phyloP scores from a whole-genome alignment of 768 basidiomycete species.

The Pleurotus eryngii region DNA sequence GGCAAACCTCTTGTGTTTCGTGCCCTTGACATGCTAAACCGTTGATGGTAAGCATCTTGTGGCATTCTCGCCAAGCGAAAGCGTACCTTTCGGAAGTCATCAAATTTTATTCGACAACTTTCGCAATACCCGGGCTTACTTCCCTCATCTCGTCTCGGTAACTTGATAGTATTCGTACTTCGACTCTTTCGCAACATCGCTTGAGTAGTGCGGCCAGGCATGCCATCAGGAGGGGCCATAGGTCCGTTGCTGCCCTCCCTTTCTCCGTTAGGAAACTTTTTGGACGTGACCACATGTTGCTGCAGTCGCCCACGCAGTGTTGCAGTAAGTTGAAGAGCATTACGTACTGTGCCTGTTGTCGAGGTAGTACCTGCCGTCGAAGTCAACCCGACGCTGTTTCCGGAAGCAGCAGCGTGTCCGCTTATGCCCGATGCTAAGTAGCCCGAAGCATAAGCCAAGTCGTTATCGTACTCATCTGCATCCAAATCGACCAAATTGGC shows the following conservation, averaged over 20 bases:
- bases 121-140: constrained; percentile 97
- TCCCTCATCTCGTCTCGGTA: constrained; percentile 80
- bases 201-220: constrained; percentile 43
- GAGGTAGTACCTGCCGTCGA: constrained; percentile 89
- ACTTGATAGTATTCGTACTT: constrained; percentile 74
- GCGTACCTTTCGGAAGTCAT: constrained; percentile 79
- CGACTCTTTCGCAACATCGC: constrained; percentile 64
- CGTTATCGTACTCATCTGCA: constrained; percentile 43
- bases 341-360: constrained; percentile 43
- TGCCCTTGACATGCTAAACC: constrained; percentile 65
- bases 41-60: too few species aligned
- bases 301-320: constrained; percentile 54
- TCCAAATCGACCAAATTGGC: constrained; percentile 33
- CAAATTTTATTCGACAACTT: constrained; percentile 88
- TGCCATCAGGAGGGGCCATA: constrained; percentile 69
- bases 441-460: constrained; percentile 68
- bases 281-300: constrained; percentile 66
- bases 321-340: constrained; percentile 48
- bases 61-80: not conserved
- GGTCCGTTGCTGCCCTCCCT: constrained; percentile 22
- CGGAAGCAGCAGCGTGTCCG: constrained; percentile 85
- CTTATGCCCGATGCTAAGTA: constrained; percentile 54
- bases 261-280: constrained; percentile 36
- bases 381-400: constrained; percentile 91
- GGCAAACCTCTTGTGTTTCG: constrained; percentile 83